Percentiles rank a stretch among this genome's conserved stretches.
phyloP scores from a whole-genome alignment of 192 early-diverging fungal genomes.

The Mortierella claussenii region DNA sequence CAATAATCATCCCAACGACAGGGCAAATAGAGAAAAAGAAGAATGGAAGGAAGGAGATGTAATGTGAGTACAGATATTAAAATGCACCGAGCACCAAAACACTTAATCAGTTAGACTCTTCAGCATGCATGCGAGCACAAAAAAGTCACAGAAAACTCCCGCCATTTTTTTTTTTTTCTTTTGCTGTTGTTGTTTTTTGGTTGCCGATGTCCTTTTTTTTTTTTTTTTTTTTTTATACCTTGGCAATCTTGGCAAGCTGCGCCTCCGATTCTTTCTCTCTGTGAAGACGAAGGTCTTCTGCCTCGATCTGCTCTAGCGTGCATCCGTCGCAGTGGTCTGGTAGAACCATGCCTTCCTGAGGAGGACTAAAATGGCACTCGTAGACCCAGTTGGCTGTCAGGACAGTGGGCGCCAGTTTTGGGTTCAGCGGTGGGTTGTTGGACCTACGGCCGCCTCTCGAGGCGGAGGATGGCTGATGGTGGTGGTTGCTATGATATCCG shows the following conservation, averaged over 20 bases:
- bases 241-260: not conserved
- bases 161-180: too few species aligned
- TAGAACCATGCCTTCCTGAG: conserved; percentile 9
- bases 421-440: not conserved
- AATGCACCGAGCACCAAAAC: too few species aligned
- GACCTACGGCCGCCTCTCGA: too few species aligned
- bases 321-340: conserved; percentile 9
- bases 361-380: conserved; percentile 13
- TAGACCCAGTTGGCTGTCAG: conserved; percentile 20
- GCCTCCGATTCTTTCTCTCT: not conserved
- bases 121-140: too few species aligned
- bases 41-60: not conserved
- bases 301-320: not conserved
- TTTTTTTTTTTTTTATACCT: not conserved
- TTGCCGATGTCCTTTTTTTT: not conserved
- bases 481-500: not conserved
- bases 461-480: not conserved
- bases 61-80: not conserved
- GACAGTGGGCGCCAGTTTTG: not conserved
- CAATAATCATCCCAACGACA: too few species aligned
- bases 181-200: too few species aligned
- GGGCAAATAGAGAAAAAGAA: not conserved
- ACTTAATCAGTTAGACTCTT: too few species aligned
- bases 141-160: too few species aligned
- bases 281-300: not conserved